Evolutionary conservation across 225 moss, liverwort and hornwort species (phyloP).

Genomic region (Straminergon stramineum): DNA sequence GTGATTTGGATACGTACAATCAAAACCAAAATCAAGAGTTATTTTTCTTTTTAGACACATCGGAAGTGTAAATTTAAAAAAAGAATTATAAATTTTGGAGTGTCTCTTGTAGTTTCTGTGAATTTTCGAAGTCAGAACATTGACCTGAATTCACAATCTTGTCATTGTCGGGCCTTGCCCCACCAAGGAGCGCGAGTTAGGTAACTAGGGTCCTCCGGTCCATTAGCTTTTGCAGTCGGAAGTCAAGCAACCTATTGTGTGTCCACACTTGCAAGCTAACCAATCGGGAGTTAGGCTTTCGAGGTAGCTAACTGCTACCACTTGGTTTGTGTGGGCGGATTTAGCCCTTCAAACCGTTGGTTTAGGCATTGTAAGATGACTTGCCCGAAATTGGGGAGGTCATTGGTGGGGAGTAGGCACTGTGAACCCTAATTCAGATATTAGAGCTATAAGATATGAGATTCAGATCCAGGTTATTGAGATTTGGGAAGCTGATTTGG

Average conservation of each 20-base stretch:
- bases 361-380: background rate
- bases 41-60: too few species aligned
- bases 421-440: background rate
- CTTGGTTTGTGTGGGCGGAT: background rate
- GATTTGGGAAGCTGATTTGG: background rate
- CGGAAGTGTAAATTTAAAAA: too few species aligned
- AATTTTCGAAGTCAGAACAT: background rate
- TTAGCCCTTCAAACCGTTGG: background rate
- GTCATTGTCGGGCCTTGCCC: background rate
- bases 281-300: background rate
- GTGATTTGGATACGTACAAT: too few species aligned
- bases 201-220: background rate
- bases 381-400: background rate
- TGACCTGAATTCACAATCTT: background rate
- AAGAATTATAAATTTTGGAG: background rate
- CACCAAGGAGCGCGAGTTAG: background rate
- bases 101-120: background rate
- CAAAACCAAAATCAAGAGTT: too few species aligned
- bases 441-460: background rate
- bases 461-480: background rate
- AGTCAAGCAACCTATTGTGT: background rate
- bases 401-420: background rate
- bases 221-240: background rate
- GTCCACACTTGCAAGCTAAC: background rate
- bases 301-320: background rate